Percentiles rank a stretch among this genome's conserved stretches.
Evolutionary conservation across 2,329 filamentous ascomycete species (phyloP).

Genomic region (Cephalotrichum gorgonifer): DNA sequence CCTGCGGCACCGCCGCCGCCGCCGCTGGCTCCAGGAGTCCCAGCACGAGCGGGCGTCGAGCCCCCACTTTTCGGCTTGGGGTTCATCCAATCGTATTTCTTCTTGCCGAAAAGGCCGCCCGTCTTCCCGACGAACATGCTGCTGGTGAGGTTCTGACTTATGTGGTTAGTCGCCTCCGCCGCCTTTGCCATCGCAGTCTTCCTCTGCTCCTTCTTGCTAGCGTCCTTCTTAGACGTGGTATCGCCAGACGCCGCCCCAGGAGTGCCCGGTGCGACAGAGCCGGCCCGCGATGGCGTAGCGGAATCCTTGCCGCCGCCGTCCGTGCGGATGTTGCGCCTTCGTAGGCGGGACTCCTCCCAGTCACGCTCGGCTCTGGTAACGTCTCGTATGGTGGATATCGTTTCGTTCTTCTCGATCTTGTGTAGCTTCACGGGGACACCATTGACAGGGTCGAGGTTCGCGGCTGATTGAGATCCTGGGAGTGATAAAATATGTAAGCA

Average conservation of each 20-base stretch:
- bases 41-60: slow-evolving; percentile 35
- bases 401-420: slow-evolving; percentile 38
- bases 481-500: neutral
- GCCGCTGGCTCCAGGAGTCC: slow-evolving; percentile 16
- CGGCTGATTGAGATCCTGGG: slow-evolving; percentile 6
- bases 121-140: slow-evolving; percentile 56
- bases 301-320: slow-evolving; percentile 46
- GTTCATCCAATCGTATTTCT: slow-evolving; percentile 68
- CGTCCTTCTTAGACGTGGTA: slow-evolving; percentile 40
- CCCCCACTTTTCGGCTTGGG: slow-evolving; percentile 39
- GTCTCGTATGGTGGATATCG: slow-evolving; percentile 45
- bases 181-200: slow-evolving; percentile 67
- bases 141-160: slow-evolving; percentile 74
- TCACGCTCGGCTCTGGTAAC: slow-evolving; percentile 57
- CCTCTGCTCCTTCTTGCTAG: slow-evolving; percentile 78
- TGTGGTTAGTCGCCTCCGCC: slow-evolving; percentile 68
- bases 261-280: slow-evolving; percentile 38
- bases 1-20: slow-evolving; percentile 7
- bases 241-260: neutral
- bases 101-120: slow-evolving; percentile 45
- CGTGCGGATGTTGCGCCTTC: slow-evolving; percentile 54
- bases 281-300: slow-evolving; percentile 37
- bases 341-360: slow-evolving; percentile 61
- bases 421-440: slow-evolving; percentile 35
- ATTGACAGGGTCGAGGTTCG: slow-evolving; percentile 18